Evolutionary conservation across 805 yeast genomes (phyloP), one percentile per base, ranked within the genome.

Genomic region (Saccharomycopsis fibuligera): DNA sequence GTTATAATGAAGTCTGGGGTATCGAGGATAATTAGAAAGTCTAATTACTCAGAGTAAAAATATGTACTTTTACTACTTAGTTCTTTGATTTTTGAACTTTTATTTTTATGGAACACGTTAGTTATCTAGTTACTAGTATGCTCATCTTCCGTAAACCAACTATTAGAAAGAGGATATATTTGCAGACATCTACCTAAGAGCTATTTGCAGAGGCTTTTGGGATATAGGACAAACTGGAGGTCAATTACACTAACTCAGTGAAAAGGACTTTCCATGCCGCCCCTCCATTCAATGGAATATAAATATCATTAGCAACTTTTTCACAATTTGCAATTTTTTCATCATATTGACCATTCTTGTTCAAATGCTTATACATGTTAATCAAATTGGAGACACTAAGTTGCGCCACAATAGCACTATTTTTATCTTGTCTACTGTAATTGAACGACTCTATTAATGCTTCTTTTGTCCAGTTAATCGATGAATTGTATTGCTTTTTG

Each of bases 1-100:
- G 76, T 2, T 83, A 83, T 56, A 78, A 74, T 29, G 80, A 83
- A 48, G 90, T 86, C 2, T 86, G 95, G 95, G 67, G 66, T 4
- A 35, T 31, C 16, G 23, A 25, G n/a, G 23, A 42, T n/a, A n/a
- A n/a, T n/a, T n/a, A n/a, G n/a, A n/a, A n/a, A n/a, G n/a, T n/a
- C n/a, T n/a, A n/a, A n/a, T n/a, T n/a, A n/a, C n/a, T n/a, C n/a
- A n/a, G n/a, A n/a, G n/a, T n/a, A n/a, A n/a, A n/a, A n/a, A n/a
- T n/a, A n/a, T n/a, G n/a, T n/a, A n/a, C n/a, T n/a, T n/a, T n/a
- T n/a, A n/a, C n/a, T n/a, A n/a, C n/a, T n/a, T n/a, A n/a, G n/a
- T n/a, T n/a, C n/a, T n/a, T n/a, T n/a, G n/a, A n/a, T n/a, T n/a
- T n/a, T n/a, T n/a, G n/a, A n/a, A n/a, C n/a, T n/a, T n/a, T n/a